Conservation (phyloP, 495 filamentous ascomycete species). For the Podospora fimiseda region DNA sequence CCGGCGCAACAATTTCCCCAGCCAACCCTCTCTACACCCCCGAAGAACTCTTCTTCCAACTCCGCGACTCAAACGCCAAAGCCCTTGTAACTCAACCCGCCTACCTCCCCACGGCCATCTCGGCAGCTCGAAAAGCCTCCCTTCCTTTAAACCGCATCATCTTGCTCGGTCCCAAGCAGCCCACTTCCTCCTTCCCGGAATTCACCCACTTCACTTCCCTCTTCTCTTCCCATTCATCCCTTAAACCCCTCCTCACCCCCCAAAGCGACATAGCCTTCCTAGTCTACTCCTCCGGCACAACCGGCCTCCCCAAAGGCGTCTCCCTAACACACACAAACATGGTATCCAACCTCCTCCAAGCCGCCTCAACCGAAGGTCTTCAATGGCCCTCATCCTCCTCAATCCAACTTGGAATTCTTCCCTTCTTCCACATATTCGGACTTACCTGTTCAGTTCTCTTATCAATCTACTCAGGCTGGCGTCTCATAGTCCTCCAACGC, state of each 20-base stretch:
- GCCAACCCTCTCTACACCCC: constrained; percentile 84
- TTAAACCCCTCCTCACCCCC: constrained; percentile 42
- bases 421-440: constrained; percentile 88
- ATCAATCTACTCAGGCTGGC: constrained; percentile 58
- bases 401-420: constrained; percentile 68
- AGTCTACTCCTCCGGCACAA: constrained; percentile 86
- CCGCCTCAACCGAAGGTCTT: constrained; percentile 51
- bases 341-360: constrained; percentile 55
- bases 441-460: constrained; percentile 32
- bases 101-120: constrained; percentile 52
- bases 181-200: constrained; percentile 60
- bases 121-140: constrained; percentile 63
- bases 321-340: constrained; percentile 81
- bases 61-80: constrained; percentile 73
- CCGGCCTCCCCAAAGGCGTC: constrained; percentile 89
- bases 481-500: constrained; percentile 68
- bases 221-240: constrained; percentile 24
- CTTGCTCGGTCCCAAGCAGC: constrained; percentile 68
- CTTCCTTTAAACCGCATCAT: constrained; percentile 63
- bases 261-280: constrained; percentile 59
- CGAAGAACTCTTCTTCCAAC: constrained; percentile 82
- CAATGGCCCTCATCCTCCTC: constrained; percentile 56
- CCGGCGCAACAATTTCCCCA: constrained; percentile 72
- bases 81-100: constrained; percentile 64
- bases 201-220: constrained; percentile 64